These are phyloP conservation scores for Ophiostoma himal-ulmi DNA, from an alignment of 2,329 filamentous ascomycete species.

Conservation along the genomic window DNA sequence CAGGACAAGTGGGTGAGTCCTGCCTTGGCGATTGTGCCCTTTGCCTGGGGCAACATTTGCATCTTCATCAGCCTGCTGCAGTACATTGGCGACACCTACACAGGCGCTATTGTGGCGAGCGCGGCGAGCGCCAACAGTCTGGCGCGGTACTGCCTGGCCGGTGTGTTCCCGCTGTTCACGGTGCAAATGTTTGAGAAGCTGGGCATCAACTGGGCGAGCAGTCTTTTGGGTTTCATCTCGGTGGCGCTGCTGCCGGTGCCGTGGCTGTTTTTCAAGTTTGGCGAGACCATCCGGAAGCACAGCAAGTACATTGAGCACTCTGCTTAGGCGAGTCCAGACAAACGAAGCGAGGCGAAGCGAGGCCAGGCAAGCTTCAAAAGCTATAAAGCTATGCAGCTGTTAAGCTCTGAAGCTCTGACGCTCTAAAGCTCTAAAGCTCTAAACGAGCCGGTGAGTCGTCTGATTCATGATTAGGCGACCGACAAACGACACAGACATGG, in stretches of 20 bases:
- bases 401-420: too few relatives aligned
- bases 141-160: constrained; percentile 49
- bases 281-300: constrained; percentile 37
- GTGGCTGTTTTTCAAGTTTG: constrained; percentile 48
- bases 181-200: constrained; percentile 47
- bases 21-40: constrained; percentile 47
- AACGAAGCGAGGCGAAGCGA: neutral
- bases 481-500: neutral
- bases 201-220: constrained; percentile 44
- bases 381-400: neutral
- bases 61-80: constrained; percentile 50
- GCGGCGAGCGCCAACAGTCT: constrained; percentile 56
- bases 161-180: constrained; percentile 56
- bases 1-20: constrained; percentile 47
- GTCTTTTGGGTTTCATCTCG: constrained; percentile 44
- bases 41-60: constrained; percentile 56
- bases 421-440: too few relatives aligned
- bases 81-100: constrained; percentile 53
- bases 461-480: neutral
- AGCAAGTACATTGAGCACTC: constrained; percentile 34
- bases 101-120: constrained; percentile 50
- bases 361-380: neutral
- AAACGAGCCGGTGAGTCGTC: neutral
- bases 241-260: constrained; percentile 46
- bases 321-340: neutral